A percentile compares a stretch with the other conserved stretches of the same genome.
Conservation (phyloP, 495 filamentous ascomycete genomes). For the Penicillium pulvis region DNA sequence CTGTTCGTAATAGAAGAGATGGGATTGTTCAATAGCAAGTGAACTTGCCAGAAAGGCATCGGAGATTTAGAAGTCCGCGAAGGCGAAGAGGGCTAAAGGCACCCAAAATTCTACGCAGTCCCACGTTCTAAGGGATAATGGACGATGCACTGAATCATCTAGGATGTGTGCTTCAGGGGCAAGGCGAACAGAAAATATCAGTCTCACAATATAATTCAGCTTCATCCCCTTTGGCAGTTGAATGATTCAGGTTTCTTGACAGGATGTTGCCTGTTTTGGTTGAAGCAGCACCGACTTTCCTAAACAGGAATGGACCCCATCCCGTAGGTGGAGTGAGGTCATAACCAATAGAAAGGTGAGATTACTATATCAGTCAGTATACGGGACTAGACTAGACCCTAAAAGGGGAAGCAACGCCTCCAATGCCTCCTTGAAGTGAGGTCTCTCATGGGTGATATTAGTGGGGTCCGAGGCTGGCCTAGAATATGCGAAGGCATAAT, state of each 20-base stretch:
- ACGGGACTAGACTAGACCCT: no score
- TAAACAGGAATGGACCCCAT: not conserved
- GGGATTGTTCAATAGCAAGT: no score
- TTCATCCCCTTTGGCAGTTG: not conserved
- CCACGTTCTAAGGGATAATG: no score
- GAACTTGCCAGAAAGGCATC: no score
- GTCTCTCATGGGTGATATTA: not conserved
- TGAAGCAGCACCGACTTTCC: not conserved
- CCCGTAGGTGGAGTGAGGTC: not conserved
- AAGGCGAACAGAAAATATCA: no score
- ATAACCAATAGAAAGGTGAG: not conserved
- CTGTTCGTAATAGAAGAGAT: no score
- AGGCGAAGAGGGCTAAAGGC: no score
- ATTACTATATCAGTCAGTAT: not conserved
- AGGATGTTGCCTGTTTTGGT: not conserved
- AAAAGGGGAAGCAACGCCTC: not conserved
- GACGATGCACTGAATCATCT: no score
- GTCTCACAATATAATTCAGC: not conserved
- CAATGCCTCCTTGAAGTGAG: not conserved
- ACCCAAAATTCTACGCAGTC: no score
- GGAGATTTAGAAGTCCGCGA: no score
- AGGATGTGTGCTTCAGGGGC: no score
- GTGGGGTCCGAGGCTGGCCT: not conserved
- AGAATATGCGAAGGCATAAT: not conserved
- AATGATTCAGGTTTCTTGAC: not conserved